Evolutionary conservation across 2,329 filamentous ascomycete species (phyloP), one percentile per base, ranked within the genome.

Genomic region (Clonostachys chloroleuca): DNA sequence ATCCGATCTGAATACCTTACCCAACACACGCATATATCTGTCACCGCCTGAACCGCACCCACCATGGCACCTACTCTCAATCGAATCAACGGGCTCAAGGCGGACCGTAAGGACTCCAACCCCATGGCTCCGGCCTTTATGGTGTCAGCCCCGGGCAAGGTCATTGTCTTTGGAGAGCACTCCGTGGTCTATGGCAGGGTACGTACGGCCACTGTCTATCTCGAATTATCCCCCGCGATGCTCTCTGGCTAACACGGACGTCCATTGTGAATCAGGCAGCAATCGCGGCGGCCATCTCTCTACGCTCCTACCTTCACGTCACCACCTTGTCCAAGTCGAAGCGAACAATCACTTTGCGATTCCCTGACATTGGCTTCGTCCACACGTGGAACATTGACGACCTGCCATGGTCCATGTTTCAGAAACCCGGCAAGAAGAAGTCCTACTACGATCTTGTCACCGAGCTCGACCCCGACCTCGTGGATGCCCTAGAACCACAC

Each of bases 121-220:
- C 82, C 82, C 5, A 81, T 86, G 81, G 82, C 94, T 69, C 92
- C 92, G 40, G 75, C 92, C 51, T 99, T 99, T 65, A 96, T 99
- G 89, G 92, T 97, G 48, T 97, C 94, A 14, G 92, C 95, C 3
- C 94, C 94, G 0, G 95, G 92, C 53, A 99, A 99, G 67, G 94
- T 96, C 62, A 99, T 99, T 65, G 89, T 97, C 46, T 97, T 92
- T 70, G 94, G 94, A 55, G 94, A 99, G 67, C 94, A 99, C 72
- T 88, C 94, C 3, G 94, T 97, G n/a, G 94, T 99, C 17, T 84
- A 99, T 62, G 92, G 92, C 62, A 97, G 96, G 81, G 87, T 89
- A 71, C 47, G 69, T 30, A 30, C 24, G 24, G 57, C 14, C 18
- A 12, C 12, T 39, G 30, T 10, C 37, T 14, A 16, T 14, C 33